Evolutionary conservation across 2,329 filamentous ascomycete species (phyloP), one percentile per base, ranked within the genome.

Genomic region (Trichoderma gracile): DNA sequence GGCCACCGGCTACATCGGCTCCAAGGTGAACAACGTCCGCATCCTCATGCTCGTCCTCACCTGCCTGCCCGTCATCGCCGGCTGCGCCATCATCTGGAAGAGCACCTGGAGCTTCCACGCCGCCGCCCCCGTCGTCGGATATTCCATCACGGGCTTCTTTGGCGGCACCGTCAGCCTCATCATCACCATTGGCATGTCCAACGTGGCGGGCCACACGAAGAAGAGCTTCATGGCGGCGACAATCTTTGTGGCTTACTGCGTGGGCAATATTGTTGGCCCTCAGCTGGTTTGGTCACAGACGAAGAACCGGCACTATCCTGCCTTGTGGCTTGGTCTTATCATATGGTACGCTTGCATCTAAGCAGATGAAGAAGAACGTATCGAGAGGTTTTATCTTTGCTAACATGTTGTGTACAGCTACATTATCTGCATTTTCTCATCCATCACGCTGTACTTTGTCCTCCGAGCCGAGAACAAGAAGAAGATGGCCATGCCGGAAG

Each of bases 171-270:
- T 90, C 0, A 88, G 85, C 49, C 77, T 84, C 47, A 78, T 80
- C 59, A 82, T 85, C 67, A 80, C 80, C 0, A 67, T 84, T 6
- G 80, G 80, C 40, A 82, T 82, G 80, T 84, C 85, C 12, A 93
- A 93, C 68, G 88, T 92, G 0, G 89, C 89, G 0, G 90, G 90
- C 0, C 84, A 89, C 25, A 92, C 89, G 0, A 93, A 93, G 78
- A 92, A 92, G 79, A 89, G 86, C 67, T 87, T 89, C 70, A 91
- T 90, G 81, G 88, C 89, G 0, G 86, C 87, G 0, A 86, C 87
- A 0, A 88, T 91, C 1, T 93, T 92, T 67, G 88, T 91, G 0
- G 89, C 88, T 0, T 92, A 92, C 71, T 90, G 88, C 63, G 86
- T 92, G 3, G 82, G 89, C 1, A 92, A 92, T 69, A 92, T 93